Conservation (phyloP, 2,329 filamentous ascomycete genomes). For the Corynespora cassiicola region DNA sequence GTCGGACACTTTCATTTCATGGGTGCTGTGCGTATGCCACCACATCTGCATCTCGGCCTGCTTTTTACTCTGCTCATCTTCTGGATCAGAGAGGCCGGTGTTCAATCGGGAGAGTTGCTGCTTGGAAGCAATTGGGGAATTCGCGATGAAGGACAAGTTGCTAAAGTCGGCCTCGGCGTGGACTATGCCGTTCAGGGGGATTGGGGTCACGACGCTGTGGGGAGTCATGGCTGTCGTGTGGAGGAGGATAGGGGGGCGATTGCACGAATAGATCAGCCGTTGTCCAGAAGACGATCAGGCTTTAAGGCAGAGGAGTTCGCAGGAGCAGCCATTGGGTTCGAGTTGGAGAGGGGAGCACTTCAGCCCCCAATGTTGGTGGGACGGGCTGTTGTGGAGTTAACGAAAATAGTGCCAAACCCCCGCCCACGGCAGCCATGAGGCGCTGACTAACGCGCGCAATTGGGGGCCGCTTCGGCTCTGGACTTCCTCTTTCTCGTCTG, state of each 20-base stretch:
- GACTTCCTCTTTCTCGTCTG: too few species aligned
- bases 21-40: slow-evolving; percentile 38
- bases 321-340: slow-evolving; percentile 17
- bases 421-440: slow-evolving; percentile 5
- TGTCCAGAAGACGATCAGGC: slow-evolving; percentile 11
- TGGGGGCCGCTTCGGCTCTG: too few species aligned
- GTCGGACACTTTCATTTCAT: slow-evolving; percentile 36
- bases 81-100: slow-evolving; percentile 2
- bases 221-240: too few species aligned
- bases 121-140: too few species aligned
- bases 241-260: not conserved
- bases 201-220: too few species aligned
- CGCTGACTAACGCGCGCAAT: slow-evolving; percentile 21
- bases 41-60: slow-evolving; percentile 38
- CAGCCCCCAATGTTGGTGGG: slow-evolving; percentile 34
- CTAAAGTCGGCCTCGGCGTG: too few species aligned
- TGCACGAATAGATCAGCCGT: too few species aligned
- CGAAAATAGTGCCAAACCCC: not conserved
- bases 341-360: slow-evolving; percentile 19
- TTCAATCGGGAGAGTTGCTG: too few species aligned
- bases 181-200: too few species aligned
- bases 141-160: too few species aligned
- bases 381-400: slow-evolving; percentile 12
- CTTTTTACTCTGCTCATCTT: too few species aligned
- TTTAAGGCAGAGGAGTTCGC: slow-evolving; percentile 23